phyloP scores from a whole-genome alignment of 1,284 basidiomycete genomes.

The Xerocomus amazonicus region DNA sequence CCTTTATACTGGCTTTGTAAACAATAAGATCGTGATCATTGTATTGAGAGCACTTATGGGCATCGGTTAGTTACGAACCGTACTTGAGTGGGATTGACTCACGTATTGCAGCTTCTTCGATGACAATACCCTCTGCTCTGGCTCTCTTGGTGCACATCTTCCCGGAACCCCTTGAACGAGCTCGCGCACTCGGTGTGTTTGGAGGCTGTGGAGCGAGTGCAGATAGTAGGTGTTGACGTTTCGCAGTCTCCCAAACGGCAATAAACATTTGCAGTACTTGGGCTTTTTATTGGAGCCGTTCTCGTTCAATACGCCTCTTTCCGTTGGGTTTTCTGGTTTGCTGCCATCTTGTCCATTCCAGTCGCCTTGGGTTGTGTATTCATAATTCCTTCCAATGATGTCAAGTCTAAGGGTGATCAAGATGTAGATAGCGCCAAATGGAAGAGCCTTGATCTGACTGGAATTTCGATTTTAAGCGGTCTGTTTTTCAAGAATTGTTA shows the following conservation, averaged over 20 bases:
- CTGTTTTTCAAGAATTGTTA: background rate
- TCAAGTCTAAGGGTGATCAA: background rate
- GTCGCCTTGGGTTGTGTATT: slow-evolving; percentile 35
- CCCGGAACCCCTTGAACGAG: slow-evolving; percentile 42
- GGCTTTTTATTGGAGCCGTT: slow-evolving; percentile 34
- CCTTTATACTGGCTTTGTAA: slow-evolving; percentile 40
- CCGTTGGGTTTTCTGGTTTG: slow-evolving; percentile 47
- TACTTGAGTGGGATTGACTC: background rate
- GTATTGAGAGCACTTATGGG: slow-evolving; percentile 44
- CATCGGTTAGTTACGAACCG: slow-evolving; percentile 27
- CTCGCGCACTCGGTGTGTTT: slow-evolving; percentile 44
- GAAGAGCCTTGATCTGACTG: slow-evolving; percentile 31
- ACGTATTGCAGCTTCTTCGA: slow-evolving; percentile 34
- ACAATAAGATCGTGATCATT: slow-evolving; percentile 41
- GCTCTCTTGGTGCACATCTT: slow-evolving; percentile 45
- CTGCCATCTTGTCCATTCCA: slow-evolving; percentile 37
- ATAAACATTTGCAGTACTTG: slow-evolving; percentile 27
- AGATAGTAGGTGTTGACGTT: slow-evolving; percentile 34
- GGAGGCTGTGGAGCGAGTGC: slow-evolving; percentile 44
- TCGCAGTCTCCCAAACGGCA: background rate
- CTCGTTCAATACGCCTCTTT: slow-evolving; percentile 40
- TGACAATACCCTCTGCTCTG: slow-evolving; percentile 48
- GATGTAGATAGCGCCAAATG: slow-evolving; percentile 13
- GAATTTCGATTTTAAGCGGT: slow-evolving; percentile 34
- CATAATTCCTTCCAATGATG: slow-evolving; percentile 21